phyloP scores from a whole-genome alignment of 495 filamentous ascomycete species.

The Pseudoneurospora amorphoporcata region DNA sequence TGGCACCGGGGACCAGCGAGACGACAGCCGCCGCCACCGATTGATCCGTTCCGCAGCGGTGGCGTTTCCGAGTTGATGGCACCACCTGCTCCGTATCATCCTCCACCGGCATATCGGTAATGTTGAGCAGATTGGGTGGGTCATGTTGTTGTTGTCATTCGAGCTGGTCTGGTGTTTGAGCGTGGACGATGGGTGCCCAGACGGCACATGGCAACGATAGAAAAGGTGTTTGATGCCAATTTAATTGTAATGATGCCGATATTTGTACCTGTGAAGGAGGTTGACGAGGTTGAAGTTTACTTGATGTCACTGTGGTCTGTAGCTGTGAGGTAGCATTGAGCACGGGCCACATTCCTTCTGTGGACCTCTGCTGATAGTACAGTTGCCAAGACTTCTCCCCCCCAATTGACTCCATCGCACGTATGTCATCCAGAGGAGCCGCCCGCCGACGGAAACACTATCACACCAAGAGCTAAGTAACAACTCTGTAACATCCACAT shows the following conservation, averaged over 20 bases:
- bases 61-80: not conserved
- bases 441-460: not conserved
- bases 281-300: not conserved
- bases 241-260: not conserved
- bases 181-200: not conserved
- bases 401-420: not conserved
- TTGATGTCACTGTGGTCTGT: not conserved
- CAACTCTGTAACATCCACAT: not conserved
- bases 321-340: not conserved
- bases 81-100: conserved; percentile 11
- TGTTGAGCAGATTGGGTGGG: not conserved
- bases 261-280: not conserved
- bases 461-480: not conserved
- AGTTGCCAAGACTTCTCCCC: not conserved
- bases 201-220: not conserved
- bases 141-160: not conserved
- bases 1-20: conserved; percentile 21
- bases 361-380: not conserved
- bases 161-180: not conserved
- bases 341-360: not conserved
- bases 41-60: not conserved
- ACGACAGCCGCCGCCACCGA: conserved; percentile 8
- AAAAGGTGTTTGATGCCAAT: not conserved
- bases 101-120: conserved; percentile 9
- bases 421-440: not conserved